These are phyloP conservation scores for Moniliella sp. DNA, from an alignment of 1,284 basidiomycete genomes.

Conservation along the genomic window DNA sequence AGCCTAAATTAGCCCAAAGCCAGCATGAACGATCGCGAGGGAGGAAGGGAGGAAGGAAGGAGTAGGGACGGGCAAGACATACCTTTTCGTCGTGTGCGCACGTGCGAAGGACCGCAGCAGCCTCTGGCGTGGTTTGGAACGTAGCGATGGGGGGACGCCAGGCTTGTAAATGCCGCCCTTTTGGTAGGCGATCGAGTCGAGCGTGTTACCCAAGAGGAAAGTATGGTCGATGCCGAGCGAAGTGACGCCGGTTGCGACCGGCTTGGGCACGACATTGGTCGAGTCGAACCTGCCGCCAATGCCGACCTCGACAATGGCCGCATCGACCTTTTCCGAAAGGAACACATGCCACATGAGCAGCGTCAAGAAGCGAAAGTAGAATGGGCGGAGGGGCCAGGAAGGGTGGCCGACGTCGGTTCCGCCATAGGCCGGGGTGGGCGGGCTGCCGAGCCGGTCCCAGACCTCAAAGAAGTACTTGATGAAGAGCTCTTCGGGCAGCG, in stretches of 20 bases:
- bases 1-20: too few species aligned
- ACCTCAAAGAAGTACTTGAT: conserved; percentile 84
- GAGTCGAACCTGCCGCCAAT: conserved; percentile 85
- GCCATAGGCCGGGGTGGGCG: neutral
- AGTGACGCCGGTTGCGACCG: conserved; percentile 69
- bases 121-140: too few species aligned
- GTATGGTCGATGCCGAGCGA: conserved; percentile 83
- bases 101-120: neutral
- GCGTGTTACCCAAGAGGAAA: conserved; percentile 66
- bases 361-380: conserved; percentile 84
- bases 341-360: conserved; percentile 80
- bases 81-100: conserved; percentile 1
- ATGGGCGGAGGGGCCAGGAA: conserved; percentile 50
- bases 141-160: conserved; percentile 63
- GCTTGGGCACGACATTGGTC: conserved; percentile 80
- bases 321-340: conserved; percentile 54
- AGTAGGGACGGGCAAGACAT: conserved; percentile 40
- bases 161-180: conserved; percentile 93
- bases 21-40: too few species aligned
- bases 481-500: conserved; percentile 68
- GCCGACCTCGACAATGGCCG: conserved; percentile 85
- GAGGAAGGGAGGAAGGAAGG: too few species aligned
- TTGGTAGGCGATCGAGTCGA: conserved; percentile 74
- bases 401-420: conserved; percentile 8
- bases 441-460: conserved; percentile 56